Conservation (phyloP, 1,284 basidiomycete species). For the Trichosporon ovoides region DNA sequence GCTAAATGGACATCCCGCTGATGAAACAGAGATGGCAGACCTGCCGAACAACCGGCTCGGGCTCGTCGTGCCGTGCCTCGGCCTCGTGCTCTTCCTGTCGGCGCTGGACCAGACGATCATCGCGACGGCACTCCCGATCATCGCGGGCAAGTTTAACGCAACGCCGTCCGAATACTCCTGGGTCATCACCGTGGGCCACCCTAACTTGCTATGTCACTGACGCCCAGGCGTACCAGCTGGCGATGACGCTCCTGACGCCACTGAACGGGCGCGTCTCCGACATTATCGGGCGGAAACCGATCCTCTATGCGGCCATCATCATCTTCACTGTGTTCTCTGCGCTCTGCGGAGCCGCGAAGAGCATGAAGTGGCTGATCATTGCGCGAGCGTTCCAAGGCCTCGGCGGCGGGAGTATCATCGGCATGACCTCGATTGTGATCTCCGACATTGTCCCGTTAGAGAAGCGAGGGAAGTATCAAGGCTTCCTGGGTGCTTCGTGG, state of each 20-base stretch:
- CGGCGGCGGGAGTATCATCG: conserved; percentile 42
- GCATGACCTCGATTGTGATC: conserved; percentile 19
- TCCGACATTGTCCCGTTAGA: conserved; percentile 42
- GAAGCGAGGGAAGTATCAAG: conserved; percentile 47
- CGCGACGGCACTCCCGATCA: conserved; percentile 35
- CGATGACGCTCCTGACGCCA: conserved; percentile 35
- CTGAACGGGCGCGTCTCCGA: conserved; percentile 42
- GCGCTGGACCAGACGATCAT: conserved; percentile 44
- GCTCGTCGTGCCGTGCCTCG: conserved; percentile 38
- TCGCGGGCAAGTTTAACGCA: conserved; percentile 30
- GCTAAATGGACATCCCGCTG: conserved; percentile 10
- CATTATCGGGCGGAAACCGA: conserved; percentile 43
- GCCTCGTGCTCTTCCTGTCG: conserved; percentile 39
- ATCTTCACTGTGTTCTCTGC: conserved; percentile 38
- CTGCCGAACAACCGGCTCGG: conserved; percentile 32
- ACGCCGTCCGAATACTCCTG: conserved; percentile 34
- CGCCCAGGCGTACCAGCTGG: conserved; percentile 33
- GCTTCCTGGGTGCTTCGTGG: conserved; percentile 47
- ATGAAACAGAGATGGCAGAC: conserved; percentile 27
- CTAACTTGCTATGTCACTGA: neutral
- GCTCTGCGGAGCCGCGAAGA: conserved; percentile 42
- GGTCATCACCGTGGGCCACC: conserved; percentile 31
- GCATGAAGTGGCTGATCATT: conserved; percentile 36
- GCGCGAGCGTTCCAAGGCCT: conserved; percentile 41
- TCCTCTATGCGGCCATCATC: conserved; percentile 41